These are phyloP conservation scores for Colletotrichum acutatum DNA, from an alignment of 2,329 filamentous ascomycete species.

Conservation along the genomic window DNA sequence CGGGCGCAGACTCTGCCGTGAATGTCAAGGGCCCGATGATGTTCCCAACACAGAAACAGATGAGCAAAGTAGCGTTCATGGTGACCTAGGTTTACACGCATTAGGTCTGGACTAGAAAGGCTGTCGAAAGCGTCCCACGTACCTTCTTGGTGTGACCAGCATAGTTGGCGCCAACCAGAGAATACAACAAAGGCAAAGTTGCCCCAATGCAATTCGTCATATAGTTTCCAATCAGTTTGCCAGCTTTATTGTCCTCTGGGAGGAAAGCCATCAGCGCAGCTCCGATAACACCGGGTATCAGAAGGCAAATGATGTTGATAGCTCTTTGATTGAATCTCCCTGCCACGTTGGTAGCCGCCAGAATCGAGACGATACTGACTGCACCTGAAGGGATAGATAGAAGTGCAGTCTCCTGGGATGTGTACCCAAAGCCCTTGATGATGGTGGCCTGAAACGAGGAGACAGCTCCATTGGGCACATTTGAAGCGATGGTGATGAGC, in stretches of 20 bases:
- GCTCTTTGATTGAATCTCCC: slow-evolving; percentile 58
- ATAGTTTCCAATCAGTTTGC: slow-evolving; percentile 71
- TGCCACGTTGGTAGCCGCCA: slow-evolving; percentile 68
- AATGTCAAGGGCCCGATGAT: slow-evolving; percentile 76
- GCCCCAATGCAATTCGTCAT: slow-evolving; percentile 74
- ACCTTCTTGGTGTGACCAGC: slow-evolving; percentile 73
- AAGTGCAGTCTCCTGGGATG: slow-evolving; percentile 67
- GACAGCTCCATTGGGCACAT: slow-evolving; percentile 71
- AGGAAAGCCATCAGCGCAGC: slow-evolving; percentile 67
- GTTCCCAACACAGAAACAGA: slow-evolving; percentile 58
- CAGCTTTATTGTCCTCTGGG: slow-evolving; percentile 53
- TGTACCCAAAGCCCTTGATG: slow-evolving; percentile 69
- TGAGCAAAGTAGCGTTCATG: slow-evolving; percentile 58
- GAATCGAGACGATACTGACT: slow-evolving; percentile 68
- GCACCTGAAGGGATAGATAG: slow-evolving; percentile 76
- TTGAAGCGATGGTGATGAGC: slow-evolving; percentile 68
- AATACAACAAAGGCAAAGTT: slow-evolving; percentile 72
- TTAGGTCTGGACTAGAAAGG: no score
- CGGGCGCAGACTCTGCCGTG: slow-evolving; percentile 64
- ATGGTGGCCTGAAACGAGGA: slow-evolving; percentile 75
- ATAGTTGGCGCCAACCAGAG: slow-evolving; percentile 77
- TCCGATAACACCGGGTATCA: slow-evolving; percentile 54
- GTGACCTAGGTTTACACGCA: slow-evolving; percentile 50
- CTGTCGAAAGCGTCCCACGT: not conserved
- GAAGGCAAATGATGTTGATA: slow-evolving; percentile 57